Percentiles rank a stretch among this genome's conserved stretches.
Evolutionary conservation across 176 grass and related monocot species (phyloP).

Genomic region (Ensete glaucum): DNA sequence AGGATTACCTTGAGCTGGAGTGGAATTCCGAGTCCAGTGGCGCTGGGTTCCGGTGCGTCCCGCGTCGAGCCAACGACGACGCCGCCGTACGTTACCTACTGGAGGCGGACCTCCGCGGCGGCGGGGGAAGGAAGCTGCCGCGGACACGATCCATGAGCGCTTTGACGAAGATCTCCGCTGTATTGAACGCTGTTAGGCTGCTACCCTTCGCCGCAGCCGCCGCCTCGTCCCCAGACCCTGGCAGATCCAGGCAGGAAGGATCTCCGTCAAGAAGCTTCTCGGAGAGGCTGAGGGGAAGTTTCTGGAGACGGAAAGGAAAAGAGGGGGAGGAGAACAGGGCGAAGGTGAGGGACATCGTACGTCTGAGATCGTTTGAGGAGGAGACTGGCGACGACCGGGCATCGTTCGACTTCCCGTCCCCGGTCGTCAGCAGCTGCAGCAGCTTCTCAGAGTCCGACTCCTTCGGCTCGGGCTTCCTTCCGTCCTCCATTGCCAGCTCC

Average conservation of each 20-base stretch:
- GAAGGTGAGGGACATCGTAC: slow-evolving; percentile 2
- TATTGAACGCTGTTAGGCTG: slow-evolving; percentile 12
- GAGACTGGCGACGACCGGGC: neutral
- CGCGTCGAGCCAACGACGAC: slow-evolving; percentile 28
- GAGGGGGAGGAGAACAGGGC: neutral
- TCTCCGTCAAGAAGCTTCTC: slow-evolving; percentile 57
- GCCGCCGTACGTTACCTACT: slow-evolving; percentile 17
- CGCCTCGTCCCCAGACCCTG: neutral
- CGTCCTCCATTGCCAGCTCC: slow-evolving; percentile 14
- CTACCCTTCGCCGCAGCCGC: slow-evolving; percentile 4
- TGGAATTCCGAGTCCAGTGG: slow-evolving; percentile 39
- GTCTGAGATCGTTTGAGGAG: slow-evolving; percentile 25
- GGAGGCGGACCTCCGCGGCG: slow-evolving; percentile 22
- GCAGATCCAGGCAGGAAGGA: slow-evolving; percentile 15
- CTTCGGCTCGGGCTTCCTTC: slow-evolving; percentile 14
- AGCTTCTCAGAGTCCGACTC: slow-evolving; percentile 42
- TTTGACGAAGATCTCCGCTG: slow-evolving; percentile 18
- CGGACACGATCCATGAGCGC: neutral
- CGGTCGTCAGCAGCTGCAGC: slow-evolving; percentile 59
- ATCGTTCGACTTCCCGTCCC: slow-evolving; percentile 40
- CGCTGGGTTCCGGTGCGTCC: slow-evolving; percentile 56
- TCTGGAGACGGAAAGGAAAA: slow-evolving; percentile 35
- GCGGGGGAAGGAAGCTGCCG: slow-evolving; percentile 5
- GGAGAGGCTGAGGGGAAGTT: slow-evolving; percentile 39
- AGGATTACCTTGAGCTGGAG: slow-evolving; percentile 84